Percentiles rank a stretch among this genome's conserved stretches.
Evolutionary conservation across 2,329 filamentous ascomycete genomes (phyloP).

Genomic region (Helotiales sp.): DNA sequence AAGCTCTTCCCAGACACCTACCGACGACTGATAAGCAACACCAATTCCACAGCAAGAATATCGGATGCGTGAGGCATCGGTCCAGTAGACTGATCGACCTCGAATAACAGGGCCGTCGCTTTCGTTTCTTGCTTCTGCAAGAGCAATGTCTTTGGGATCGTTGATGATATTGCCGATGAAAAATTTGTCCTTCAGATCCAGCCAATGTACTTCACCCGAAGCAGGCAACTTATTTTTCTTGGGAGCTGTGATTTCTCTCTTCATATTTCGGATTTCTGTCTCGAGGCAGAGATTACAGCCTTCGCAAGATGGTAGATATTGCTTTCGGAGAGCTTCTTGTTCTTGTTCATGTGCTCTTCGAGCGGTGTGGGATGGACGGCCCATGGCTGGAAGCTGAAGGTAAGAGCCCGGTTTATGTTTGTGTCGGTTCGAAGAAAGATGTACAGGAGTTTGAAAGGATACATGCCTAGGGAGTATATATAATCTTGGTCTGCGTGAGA

Average conservation of each 20-base stretch:
- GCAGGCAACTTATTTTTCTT: too few relatives aligned
- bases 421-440: too few relatives aligned
- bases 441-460: too few relatives aligned
- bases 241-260: slow-evolving; percentile 3
- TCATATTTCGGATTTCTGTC: slow-evolving; percentile 2
- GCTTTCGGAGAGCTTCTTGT: slow-evolving; percentile 4
- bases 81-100: slow-evolving; percentile 9
- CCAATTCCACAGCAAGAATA: slow-evolving; percentile 7
- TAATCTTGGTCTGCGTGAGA: too few relatives aligned
- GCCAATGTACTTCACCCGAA: too few relatives aligned
- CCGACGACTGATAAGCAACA: slow-evolving; percentile 5
- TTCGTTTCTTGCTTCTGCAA: slow-evolving; percentile 5
- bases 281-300: slow-evolving; percentile 7
- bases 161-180: slow-evolving; percentile 8
- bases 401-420: too few relatives aligned
- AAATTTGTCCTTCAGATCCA: slow-evolving; percentile 4
- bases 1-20: neutral
- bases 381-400: too few relatives aligned
- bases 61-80: slow-evolving; percentile 4
- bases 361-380: slow-evolving; percentile 11
- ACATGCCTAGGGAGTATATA: too few relatives aligned
- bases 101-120: neutral
- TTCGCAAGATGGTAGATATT: slow-evolving; percentile 5
- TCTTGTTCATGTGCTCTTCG: slow-evolving; percentile 10
- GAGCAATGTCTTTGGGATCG: slow-evolving; percentile 3